A percentile compares a stretch with the other conserved stretches of the same genome.
Conservation (phyloP, 257 asterid genomes). For the Nicotiana benthamiana region DNA sequence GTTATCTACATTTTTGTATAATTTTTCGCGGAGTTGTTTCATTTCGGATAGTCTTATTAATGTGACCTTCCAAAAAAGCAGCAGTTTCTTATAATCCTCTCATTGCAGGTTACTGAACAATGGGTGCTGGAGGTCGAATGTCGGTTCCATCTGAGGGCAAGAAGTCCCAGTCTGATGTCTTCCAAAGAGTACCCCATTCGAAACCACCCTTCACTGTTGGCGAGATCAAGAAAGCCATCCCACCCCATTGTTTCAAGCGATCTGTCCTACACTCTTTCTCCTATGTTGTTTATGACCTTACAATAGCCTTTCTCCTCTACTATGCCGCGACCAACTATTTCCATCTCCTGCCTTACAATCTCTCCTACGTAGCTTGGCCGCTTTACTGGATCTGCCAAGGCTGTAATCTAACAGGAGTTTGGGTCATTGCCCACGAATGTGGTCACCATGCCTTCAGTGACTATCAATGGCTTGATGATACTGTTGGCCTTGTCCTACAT, state of each 20-base stretch:
- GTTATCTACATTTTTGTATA: no score
- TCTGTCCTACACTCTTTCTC: conserved; percentile 77
- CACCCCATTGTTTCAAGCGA: conserved; percentile 80
- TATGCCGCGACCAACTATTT: conserved; percentile 51
- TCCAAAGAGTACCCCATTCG: conserved; percentile 52
- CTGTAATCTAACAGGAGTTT: conserved; percentile 60
- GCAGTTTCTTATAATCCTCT: background rate
- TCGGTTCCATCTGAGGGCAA: conserved; percentile 45
- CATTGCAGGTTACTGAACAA: conserved; percentile 43
- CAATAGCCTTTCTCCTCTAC: conserved; percentile 50
- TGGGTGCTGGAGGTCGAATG: conserved; percentile 90
- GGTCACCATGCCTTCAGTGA: conserved; percentile 61
- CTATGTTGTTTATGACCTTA: conserved; percentile 48
- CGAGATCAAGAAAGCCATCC: conserved; percentile 73
- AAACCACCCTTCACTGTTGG: conserved; percentile 75
- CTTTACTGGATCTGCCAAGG: conserved; percentile 66
- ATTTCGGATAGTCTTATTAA: no score
- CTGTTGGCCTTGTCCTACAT: conserved; percentile 40
- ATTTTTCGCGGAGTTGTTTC: no score
- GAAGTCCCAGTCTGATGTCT: conserved; percentile 27
- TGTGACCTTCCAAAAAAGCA: no score
- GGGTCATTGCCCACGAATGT: conserved; percentile 56
- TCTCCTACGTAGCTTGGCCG: conserved; percentile 60
- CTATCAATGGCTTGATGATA: conserved; percentile 59
- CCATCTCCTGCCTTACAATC: conserved; percentile 47